Evolutionary conservation across 305 asterid genomes (phyloP).

Genomic region (Ajuga reptans): DNA sequence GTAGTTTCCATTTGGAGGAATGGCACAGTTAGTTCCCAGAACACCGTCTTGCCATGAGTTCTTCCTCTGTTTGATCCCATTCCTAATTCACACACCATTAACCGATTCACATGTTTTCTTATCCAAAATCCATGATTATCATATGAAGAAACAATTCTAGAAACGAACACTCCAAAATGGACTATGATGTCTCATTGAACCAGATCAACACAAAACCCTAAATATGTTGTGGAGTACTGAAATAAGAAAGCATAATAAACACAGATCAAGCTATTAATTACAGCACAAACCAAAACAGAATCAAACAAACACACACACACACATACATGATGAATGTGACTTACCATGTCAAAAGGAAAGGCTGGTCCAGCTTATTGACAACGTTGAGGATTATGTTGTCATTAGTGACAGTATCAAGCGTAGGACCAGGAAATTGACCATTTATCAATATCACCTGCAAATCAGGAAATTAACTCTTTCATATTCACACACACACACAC

Average conservation of each 20-base stretch:
- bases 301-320: background rate
- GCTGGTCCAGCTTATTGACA: slow-evolving; percentile 71
- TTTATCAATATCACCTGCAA: slow-evolving; percentile 83
- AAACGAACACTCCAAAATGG: background rate
- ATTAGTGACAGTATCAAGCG: slow-evolving; percentile 71
- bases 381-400: slow-evolving; percentile 74
- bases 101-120: background rate
- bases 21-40: slow-evolving; percentile 82
- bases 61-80: slow-evolving; percentile 93
- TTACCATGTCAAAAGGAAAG: slow-evolving; percentile 85
- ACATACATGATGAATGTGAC: slow-evolving; percentile 19
- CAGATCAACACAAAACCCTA: background rate
- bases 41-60: slow-evolving; percentile 99
- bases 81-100: slow-evolving; percentile 46
- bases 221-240: background rate
- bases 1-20: slow-evolving; percentile 67
- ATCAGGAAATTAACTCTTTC: background rate
- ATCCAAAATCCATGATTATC: background rate
- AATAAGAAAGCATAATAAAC: background rate
- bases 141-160: background rate
- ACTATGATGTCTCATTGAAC: background rate
- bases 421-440: slow-evolving; percentile 93
- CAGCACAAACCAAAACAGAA: background rate
- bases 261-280: background rate
- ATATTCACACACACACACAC: background rate